phyloP scores from a whole-genome alignment of 2,329 filamentous ascomycete genomes.

The Hymenoscyphus fraxineus region DNA sequence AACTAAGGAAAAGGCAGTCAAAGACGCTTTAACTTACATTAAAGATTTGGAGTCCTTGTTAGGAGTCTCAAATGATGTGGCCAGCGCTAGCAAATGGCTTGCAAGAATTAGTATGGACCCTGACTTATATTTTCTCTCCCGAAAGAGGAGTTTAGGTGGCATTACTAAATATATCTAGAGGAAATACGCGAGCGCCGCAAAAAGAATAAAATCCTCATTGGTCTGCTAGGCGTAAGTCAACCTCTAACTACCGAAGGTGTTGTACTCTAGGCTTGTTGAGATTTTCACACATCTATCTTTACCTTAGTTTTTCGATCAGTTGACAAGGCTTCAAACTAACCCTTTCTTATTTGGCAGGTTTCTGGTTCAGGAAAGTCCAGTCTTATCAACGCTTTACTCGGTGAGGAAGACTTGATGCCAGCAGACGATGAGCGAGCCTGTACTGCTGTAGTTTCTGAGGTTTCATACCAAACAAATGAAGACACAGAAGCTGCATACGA shows the following conservation, averaged over 20 bases:
- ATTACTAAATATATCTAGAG: background rate
- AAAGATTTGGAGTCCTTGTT: background rate
- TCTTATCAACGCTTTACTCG: slow-evolving; percentile 53
- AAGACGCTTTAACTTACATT: slow-evolving; percentile 2
- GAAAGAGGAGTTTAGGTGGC: background rate
- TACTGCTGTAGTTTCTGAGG: slow-evolving; percentile 21
- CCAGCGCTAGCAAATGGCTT: background rate
- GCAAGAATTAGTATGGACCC: slow-evolving; percentile 1
- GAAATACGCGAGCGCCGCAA: slow-evolving; percentile 11
- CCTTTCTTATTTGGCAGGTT: background rate
- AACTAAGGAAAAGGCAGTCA: slow-evolving; percentile 5
- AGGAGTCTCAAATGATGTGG: background rate
- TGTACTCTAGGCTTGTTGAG: no score
- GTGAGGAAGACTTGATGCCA: slow-evolving; percentile 15
- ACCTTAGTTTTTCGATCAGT: no score
- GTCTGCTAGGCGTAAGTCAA: slow-evolving; percentile 47
- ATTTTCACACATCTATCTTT: no score
- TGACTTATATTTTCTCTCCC: background rate
- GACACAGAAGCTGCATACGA: slow-evolving; percentile 2
- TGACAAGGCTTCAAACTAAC: background rate
- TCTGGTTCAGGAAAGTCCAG: slow-evolving; percentile 58
- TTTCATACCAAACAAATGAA: slow-evolving; percentile 20
- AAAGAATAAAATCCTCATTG: slow-evolving; percentile 15
- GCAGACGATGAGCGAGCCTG: slow-evolving; percentile 14
- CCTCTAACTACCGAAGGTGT: no score